Evolutionary conservation across 768 basidiomycete species (phyloP).

Genomic region (Psilocybe sp.): DNA sequence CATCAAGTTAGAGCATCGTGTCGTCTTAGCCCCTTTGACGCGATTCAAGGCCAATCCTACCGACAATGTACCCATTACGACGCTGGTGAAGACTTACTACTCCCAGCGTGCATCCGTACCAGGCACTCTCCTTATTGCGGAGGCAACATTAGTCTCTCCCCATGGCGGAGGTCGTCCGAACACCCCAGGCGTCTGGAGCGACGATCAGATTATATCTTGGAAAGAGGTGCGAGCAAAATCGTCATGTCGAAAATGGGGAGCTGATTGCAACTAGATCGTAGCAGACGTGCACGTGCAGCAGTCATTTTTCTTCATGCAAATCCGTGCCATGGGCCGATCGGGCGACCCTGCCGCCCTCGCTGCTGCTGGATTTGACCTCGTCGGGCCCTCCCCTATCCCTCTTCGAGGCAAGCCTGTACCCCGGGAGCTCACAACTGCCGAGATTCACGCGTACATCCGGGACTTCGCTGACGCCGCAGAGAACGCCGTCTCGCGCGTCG

Average conservation of each 20-base stretch:
- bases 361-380: slow-evolving; percentile 23
- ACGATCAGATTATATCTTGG: slow-evolving; percentile 59
- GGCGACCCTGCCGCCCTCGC: slow-evolving; percentile 31
- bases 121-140: slow-evolving; percentile 56
- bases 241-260: no score
- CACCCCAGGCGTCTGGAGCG: slow-evolving; percentile 62
- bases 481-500: slow-evolving; percentile 53
- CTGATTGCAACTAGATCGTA: slow-evolving; percentile 36
- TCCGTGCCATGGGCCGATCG: slow-evolving; percentile 54
- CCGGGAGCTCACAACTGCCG: slow-evolving; percentile 40
- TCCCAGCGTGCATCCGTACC: slow-evolving; percentile 41
- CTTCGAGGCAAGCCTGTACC: slow-evolving; percentile 25
- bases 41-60: slow-evolving; percentile 34
- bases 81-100: slow-evolving; percentile 43
- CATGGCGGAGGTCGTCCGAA: slow-evolving; percentile 46
- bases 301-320: slow-evolving; percentile 50
- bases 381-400: slow-evolving; percentile 29
- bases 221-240: slow-evolving; percentile 37
- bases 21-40: slow-evolving; percentile 55
- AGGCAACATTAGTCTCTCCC: slow-evolving; percentile 51
- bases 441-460: slow-evolving; percentile 48
- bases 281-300: slow-evolving; percentile 36
- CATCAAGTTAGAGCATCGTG: slow-evolving; percentile 41
- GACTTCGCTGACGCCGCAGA: slow-evolving; percentile 53
- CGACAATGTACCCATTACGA: slow-evolving; percentile 33